These are phyloP conservation scores for Jaltomata sinuosa DNA, from an alignment of 257 asterid genomes.

Conservation along the genomic window DNA sequence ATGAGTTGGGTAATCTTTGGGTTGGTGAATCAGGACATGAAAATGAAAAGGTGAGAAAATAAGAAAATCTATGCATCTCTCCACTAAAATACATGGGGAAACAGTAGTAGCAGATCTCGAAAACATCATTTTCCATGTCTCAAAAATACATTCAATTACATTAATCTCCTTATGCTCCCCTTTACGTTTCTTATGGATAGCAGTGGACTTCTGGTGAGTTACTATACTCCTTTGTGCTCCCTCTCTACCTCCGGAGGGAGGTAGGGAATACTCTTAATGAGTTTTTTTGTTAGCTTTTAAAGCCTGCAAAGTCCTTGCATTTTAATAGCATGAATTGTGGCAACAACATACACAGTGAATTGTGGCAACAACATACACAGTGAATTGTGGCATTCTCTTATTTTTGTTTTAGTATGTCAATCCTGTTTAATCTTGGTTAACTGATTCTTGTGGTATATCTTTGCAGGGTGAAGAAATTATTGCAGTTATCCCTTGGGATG, in stretches of 20 bases:
- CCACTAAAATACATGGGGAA: not conserved
- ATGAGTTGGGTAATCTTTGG: constrained; percentile 78
- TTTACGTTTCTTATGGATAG: not conserved
- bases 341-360: too few species aligned
- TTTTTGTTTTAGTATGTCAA: not conserved
- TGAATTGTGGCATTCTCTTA: not conserved
- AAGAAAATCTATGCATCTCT: not conserved
- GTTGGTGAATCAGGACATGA: constrained; percentile 99
- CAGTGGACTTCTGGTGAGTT: not conserved
- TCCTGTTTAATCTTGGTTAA: not conserved
- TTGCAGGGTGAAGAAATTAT: constrained; percentile 93
- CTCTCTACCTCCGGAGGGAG: not conserved
- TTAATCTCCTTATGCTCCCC: not conserved
- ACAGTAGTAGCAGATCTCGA: not conserved
- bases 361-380: too few species aligned
- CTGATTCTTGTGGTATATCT: not conserved
- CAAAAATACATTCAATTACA: not conserved
- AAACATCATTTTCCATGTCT: not conserved
- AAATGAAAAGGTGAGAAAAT: constrained; percentile 72
- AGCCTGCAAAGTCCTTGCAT: not conserved
- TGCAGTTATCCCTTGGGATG: constrained; percentile 82
- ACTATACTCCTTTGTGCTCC: not conserved
- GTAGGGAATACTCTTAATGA: not conserved
- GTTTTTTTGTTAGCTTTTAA: not conserved
- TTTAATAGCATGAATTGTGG: not conserved